Percentiles rank a stretch among this genome's conserved stretches.
Conservation (phyloP, 805 yeast genomes). For the Spathaspora boniae region DNA sequence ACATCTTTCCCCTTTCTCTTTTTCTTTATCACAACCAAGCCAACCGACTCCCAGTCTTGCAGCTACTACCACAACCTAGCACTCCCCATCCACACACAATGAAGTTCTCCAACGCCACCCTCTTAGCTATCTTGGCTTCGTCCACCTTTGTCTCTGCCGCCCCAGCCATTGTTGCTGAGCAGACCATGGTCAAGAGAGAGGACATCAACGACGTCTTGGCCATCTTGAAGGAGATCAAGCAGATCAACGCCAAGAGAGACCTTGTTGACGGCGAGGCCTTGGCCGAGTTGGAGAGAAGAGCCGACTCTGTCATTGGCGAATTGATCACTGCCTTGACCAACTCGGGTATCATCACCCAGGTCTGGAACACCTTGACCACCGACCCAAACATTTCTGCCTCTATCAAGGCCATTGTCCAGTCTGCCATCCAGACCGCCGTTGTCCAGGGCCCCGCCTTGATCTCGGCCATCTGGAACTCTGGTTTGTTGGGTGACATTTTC, state of each 20-base stretch:
- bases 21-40: constrained; percentile 3
- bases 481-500: constrained; percentile 33
- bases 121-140: constrained; percentile 38
- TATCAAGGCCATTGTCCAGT: constrained; percentile 24
- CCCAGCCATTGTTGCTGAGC: constrained; percentile 20
- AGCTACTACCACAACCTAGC: constrained; percentile 4
- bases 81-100: constrained; percentile 15
- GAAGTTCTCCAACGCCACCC: constrained; percentile 40
- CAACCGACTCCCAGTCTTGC: constrained; percentile 1
- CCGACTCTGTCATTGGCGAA: constrained; percentile 31
- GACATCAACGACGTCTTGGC: constrained; percentile 32
- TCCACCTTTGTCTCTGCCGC: constrained; percentile 36
- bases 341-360: constrained; percentile 37
- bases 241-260: constrained; percentile 34
- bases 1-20: constrained; percentile 3
- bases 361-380: constrained; percentile 32
- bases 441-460: constrained; percentile 40
- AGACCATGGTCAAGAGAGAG: constrained; percentile 30
- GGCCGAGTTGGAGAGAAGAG: constrained; percentile 29
- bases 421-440: constrained; percentile 30
- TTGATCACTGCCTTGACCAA: constrained; percentile 33
- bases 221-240: constrained; percentile 30
- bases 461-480: constrained; percentile 39
- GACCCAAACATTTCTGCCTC: constrained; percentile 26
- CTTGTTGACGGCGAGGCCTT: constrained; percentile 24